A percentile compares a stretch with the other conserved stretches of the same genome.
phyloP scores from a whole-genome alignment of 441 rosid species.

The Arabidopsis lyrata region DNA sequence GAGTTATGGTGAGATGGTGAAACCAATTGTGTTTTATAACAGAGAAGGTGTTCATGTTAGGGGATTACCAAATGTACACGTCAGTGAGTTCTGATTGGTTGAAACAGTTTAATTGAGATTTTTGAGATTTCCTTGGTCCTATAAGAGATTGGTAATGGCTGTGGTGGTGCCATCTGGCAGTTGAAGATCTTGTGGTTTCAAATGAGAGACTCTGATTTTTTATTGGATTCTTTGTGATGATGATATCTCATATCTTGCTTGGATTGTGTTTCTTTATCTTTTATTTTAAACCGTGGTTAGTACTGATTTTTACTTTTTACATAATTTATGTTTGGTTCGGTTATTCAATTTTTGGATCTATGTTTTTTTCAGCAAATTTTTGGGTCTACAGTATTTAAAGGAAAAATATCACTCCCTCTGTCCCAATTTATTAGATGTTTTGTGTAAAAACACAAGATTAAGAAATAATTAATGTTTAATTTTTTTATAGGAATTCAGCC shows the following conservation, averaged over 20 bases:
- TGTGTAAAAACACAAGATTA: no score
- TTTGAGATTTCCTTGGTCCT: constrained; percentile 24
- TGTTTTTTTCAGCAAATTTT: no score
- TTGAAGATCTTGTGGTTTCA: constrained; percentile 13
- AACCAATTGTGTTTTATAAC: constrained; percentile 36
- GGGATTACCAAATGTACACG: constrained; percentile 34
- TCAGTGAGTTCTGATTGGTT: constrained; percentile 28
- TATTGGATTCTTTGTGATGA: background rate
- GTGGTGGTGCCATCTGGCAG: constrained; percentile 35
- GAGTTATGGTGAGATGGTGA: constrained; percentile 14
- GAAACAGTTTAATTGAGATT: background rate
- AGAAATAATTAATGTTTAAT: no score
- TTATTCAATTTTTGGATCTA: no score
- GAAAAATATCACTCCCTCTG: no score
- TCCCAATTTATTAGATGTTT: no score
- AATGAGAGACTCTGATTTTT: constrained; percentile 3
- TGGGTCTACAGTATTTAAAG: no score
- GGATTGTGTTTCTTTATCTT: constrained; percentile 20
- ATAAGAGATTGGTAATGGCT: constrained; percentile 18
- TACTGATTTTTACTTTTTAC: background rate
- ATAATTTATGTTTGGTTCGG: background rate
- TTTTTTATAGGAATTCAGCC: no score
- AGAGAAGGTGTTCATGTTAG: background rate
- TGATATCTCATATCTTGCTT: constrained; percentile 2
- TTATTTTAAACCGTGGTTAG: background rate